Percentiles rank a stretch among this genome's conserved stretches.
Evolutionary conservation across 495 filamentous ascomycete genomes (phyloP).

Genomic region (Aspergillus olivimuriae): DNA sequence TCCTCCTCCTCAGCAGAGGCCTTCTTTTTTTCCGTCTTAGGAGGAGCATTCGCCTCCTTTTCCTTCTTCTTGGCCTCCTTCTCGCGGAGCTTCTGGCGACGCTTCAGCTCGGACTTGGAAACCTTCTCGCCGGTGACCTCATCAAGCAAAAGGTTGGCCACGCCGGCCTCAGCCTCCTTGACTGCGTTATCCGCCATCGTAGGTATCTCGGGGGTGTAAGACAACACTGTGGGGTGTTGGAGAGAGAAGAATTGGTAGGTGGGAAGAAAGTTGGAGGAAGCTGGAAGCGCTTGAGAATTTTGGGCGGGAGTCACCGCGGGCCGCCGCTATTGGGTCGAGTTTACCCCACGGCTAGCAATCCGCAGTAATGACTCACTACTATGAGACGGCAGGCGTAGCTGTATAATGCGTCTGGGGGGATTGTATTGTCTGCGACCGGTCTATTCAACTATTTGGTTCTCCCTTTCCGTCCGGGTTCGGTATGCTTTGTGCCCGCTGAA

Average conservation of each 20-base stretch:
- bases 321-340: conserved; percentile 24
- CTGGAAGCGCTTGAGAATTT: conserved; percentile 30
- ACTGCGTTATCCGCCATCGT: conserved; percentile 44
- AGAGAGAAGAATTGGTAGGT: conserved; percentile 3
- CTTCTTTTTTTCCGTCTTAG: conserved; percentile 57
- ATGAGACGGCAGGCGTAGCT: too few species aligned
- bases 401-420: too few species aligned
- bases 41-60: conserved; percentile 70
- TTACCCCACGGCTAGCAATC: conserved; percentile 8
- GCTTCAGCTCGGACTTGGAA: conserved; percentile 91
- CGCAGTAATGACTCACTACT: not conserved
- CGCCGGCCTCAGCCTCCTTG: conserved; percentile 53
- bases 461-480: too few species aligned
- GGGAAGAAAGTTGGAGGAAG: conserved; percentile 13
- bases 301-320: conserved; percentile 30
- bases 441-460: too few species aligned
- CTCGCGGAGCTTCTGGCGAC: conserved; percentile 85
- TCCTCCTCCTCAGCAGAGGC: conserved; percentile 61
- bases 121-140: conserved; percentile 78
- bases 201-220: conserved; percentile 1
- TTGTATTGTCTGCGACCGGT: not conserved
- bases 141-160: conserved; percentile 73
- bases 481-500: too few species aligned
- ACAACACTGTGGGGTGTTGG: too few species aligned
- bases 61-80: conserved; percentile 81